phyloP scores from a whole-genome alignment of 2,329 filamentous ascomycete genomes.

The Fusarium sulawesiense region DNA sequence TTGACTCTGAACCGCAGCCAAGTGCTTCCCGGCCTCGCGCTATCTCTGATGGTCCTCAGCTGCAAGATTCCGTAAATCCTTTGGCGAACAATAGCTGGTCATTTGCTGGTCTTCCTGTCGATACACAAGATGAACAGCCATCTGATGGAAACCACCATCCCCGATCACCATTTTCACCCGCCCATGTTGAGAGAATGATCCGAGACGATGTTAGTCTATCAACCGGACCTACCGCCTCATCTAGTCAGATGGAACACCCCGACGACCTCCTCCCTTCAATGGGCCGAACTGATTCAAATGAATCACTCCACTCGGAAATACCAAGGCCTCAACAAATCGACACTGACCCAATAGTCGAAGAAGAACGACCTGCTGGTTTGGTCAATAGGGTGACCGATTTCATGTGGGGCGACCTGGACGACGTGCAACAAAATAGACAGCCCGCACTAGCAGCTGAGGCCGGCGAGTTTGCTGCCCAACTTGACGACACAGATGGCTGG shows the following conservation, averaged over 20 bases:
- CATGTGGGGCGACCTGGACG: slow-evolving; percentile 69
- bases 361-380: slow-evolving; percentile 40
- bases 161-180: slow-evolving; percentile 1
- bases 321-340: slow-evolving; percentile 14
- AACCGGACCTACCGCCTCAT: background rate
- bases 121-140: slow-evolving; percentile 23
- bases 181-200: background rate
- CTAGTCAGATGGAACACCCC: background rate
- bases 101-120: slow-evolving; percentile 58
- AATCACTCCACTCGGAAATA: background rate
- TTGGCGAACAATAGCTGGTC: slow-evolving; percentile 72
- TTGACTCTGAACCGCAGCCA: slow-evolving; percentile 23
- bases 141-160: background rate
- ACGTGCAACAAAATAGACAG: slow-evolving; percentile 44
- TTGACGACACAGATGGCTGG: slow-evolving; percentile 49
- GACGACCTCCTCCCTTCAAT: slow-evolving; percentile 6
- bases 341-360: slow-evolving; percentile 26
- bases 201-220: slow-evolving; percentile 5
- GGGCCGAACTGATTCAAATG: slow-evolving; percentile 4
- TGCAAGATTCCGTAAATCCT: slow-evolving; percentile 59
- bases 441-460: slow-evolving; percentile 56
- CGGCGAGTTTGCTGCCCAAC: slow-evolving; percentile 49
- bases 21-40: slow-evolving; percentile 60
- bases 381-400: slow-evolving; percentile 63
- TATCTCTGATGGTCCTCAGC: slow-evolving; percentile 66